Base-by-base conservation (phyloP, 805 yeast genomes). In the Tanozyma kutaoensis region DNA sequence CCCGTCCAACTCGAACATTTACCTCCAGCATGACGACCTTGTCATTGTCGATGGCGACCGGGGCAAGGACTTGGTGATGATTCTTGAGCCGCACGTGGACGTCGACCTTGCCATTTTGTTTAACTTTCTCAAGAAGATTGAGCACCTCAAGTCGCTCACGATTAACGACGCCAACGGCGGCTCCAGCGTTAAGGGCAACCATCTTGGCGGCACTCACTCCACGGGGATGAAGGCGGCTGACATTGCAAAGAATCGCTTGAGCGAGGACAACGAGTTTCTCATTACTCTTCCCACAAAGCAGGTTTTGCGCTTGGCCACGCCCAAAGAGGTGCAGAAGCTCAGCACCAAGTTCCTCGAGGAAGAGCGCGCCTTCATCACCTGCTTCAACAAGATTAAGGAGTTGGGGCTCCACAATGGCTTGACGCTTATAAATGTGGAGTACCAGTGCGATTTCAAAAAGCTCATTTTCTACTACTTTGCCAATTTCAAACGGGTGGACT, bases 41-140 rank as follows among this genome's bases (percentile, higher is more conserved):
- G 79, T 78, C 8, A 72, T 79, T 12, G 76, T 77, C 30, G 91
- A 80, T 51, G 93, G 91, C 29, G 93, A 80, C 46, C 60, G 91
- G 34, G 93, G 93, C 16, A 76, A 76, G 40, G 93, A 80, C 48
- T 49, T 80, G 35, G 88, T 75, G 8, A 67, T 73, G 67, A 71
- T 79, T 24, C 52, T 78, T 16, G 78, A 76, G 34, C 82, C 88
- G 1, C 48, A 61, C 23, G 64, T 78, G 17, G 66, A 62, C 24
- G 58, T 76, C 30, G 69, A 75, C 32, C 56, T 74, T 46, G 88
- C 88, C 2, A 61, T 78, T 25, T 61, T 80, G 32, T 67, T 79
- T 43, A 78, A 78, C 40, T 80, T 77, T 40, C 50, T 79, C 41
- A 79, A 78, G 50, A 79, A 79, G 43, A 67, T 74, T 37, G 73